Base-by-base conservation (phyloP, 1,284 basidiomycete genomes). In the Stereum hirsutum region DNA sequence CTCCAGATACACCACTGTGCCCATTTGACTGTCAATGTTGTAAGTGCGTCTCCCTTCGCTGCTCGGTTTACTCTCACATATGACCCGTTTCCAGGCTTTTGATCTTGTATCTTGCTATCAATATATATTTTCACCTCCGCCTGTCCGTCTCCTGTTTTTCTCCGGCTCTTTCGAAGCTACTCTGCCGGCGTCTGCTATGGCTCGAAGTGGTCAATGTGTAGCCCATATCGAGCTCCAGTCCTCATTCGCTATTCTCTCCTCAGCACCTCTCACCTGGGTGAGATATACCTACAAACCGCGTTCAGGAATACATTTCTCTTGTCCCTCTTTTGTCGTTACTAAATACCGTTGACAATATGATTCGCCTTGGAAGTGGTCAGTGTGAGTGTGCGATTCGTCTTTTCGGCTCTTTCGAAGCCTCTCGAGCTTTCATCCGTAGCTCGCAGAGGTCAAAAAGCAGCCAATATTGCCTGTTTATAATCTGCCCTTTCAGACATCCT, bases 1-100 rank as follows among this genome's bases (percentile, higher is more conserved):
- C 46, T 57, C 69, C 14, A 50, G 49, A 44, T 5, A 50, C 49
- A 8, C 42, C 45, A 56, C 85, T 81, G 28, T 88, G 84, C 63
- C 86, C 86, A 3, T 89, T 89, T 56, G 87, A 89, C 58, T 90
- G 88, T 61, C 70, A 86, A 21, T 90, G 87, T 57, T 90, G 88
- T 89, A 54, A 62, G 85, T 75, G 24, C 26, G n/a, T 20, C 10
- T 6, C 37, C 5, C 27, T 19, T 21, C 12, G 31, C 23, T 25
- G 3, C 33, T 19, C 26, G 14, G 14, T 28, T 6, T 3, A 30
- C 19, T 19, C n/a, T 38, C 25, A 24, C 7, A 28, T 40, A 3
- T 6, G 8, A 30, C n/a, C n/a, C 17, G n/a, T 38, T 20, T 31
- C 6, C 39, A 50, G 49, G 49, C 35, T 50, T 50, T 32, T 50